phyloP scores from a whole-genome alignment of 352 stramenopile genomes.

The Phytophthora colocasiae region DNA sequence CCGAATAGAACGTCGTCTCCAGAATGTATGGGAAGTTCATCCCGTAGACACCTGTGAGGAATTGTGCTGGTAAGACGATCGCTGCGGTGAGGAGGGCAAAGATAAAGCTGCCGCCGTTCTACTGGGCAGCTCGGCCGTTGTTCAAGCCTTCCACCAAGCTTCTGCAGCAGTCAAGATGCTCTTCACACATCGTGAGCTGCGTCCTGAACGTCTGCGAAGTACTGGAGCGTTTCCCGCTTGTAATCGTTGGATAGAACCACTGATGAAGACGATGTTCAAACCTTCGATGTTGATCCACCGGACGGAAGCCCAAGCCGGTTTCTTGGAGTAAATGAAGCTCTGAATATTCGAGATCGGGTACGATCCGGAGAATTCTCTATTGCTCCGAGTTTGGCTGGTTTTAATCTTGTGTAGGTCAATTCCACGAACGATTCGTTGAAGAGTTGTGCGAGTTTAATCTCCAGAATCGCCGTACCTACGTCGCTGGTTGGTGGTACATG shows the following conservation, averaged over 20 bases:
- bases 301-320: not conserved
- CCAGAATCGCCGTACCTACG: no score
- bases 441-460: not conserved
- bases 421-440: not conserved
- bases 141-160: slow-evolving; percentile 60
- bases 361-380: not conserved
- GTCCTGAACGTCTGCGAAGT: slow-evolving; percentile 79
- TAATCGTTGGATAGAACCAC: slow-evolving; percentile 61
- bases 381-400: not conserved
- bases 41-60: slow-evolving; percentile 79
- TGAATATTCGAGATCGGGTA: not conserved
- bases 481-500: not conserved
- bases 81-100: slow-evolving; percentile 38
- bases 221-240: slow-evolving; percentile 58
- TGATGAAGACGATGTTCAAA: not conserved
- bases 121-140: slow-evolving; percentile 54
- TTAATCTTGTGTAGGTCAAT: not conserved
- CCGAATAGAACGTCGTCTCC: slow-evolving; percentile 56
- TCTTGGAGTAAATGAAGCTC: not conserved
- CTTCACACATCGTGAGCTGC: slow-evolving; percentile 70
- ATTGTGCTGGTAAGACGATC: slow-evolving; percentile 77
- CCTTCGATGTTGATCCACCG: slow-evolving; percentile 1
- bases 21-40: slow-evolving; percentile 89
- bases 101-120: slow-evolving; percentile 57
- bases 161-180: slow-evolving; percentile 65